Base-by-base conservation (phyloP, 2,329 filamentous ascomycete species). In the Monosporascus sp. region DNA sequence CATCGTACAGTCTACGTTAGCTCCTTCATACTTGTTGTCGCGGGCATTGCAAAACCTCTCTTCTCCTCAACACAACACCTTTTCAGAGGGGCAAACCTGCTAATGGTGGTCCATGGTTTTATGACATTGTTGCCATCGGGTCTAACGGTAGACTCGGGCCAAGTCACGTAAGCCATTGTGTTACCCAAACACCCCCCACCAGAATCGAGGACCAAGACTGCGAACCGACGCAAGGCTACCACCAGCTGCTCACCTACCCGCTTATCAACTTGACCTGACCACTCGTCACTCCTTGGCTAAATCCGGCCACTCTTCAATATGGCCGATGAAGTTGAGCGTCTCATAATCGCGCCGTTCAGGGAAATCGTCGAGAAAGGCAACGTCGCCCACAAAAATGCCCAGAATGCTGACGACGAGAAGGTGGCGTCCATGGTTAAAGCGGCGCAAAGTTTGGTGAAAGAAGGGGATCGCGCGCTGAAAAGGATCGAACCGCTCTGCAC, bases 361-460 rank as follows among this genome's bases (percentile, higher is more conserved):
- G 78, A 82, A 45, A 74, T 82, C 52, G 73, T 80, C 50, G 74
- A 78, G 44, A 80, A 80, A 68, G 78, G 74, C 35, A 75, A 68
- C 37, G 55, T 61, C 11, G 79, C 79, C 0, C 61, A 75, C 48
- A 69, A 72, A 26, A 80, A 80, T 70, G 77, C 77, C 9, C 58
- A 66, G 16, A 59, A 57, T 22, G 74, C 68, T 40, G 69, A 72
- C 52, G 63, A 70, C 24, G 67, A 74, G 41, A 60, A 60, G 9
- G 59, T 63, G 27, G 56, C 56, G 55, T 64, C 68, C 31, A 82
- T 83, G 79, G 68, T 73, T 61, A 77, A 74, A 65, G 75, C 77
- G 26, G 77, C 78, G 26, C 72, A 74, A 59, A 72, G 66, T 48
- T 67, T 80, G 27, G 65, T 74, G 48, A 77, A 74, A 54, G 76